Evolutionary conservation across 108 stramenopile species (phyloP).

Genomic region (Craspedostauros australis): DNA sequence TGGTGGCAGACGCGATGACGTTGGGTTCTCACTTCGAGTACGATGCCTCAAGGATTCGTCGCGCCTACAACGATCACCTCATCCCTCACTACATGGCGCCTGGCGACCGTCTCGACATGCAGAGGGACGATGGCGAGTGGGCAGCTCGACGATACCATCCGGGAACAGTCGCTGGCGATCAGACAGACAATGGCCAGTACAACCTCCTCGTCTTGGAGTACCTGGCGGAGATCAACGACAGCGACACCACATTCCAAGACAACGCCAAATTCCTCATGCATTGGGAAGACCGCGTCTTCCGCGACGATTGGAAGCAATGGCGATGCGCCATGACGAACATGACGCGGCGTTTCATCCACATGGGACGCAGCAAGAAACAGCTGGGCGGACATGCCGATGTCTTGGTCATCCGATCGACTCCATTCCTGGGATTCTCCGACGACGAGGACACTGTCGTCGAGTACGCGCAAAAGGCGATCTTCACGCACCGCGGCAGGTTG

Average conservation of each 20-base stretch:
- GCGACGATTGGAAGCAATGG: too few relatives aligned
- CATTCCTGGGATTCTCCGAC: too few relatives aligned
- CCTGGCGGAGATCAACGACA: background rate
- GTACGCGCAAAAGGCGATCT: too few relatives aligned
- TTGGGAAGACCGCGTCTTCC: background rate
- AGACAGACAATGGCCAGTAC: background rate
- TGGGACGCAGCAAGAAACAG: too few relatives aligned
- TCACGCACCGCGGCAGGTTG: too few relatives aligned
- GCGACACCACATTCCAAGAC: background rate
- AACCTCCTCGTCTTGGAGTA: background rate
- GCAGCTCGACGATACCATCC: background rate
- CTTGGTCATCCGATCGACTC: too few relatives aligned
- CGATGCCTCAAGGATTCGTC: background rate
- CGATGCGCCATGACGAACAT: too few relatives aligned
- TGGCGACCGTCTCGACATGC: background rate
- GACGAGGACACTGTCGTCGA: too few relatives aligned
- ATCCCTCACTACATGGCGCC: background rate
- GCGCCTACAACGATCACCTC: background rate
- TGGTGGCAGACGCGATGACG: background rate
- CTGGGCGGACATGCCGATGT: too few relatives aligned
- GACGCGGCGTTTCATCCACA: too few relatives aligned
- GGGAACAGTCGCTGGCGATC: background rate
- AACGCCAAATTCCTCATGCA: background rate
- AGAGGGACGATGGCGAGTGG: background rate
- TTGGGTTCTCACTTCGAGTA: slow-evolving; percentile 1